Percentiles rank a stretch among this genome's conserved stretches.
Conservation (phyloP, 148 eudicot genomes). For the Vaccinium myrtillus region DNA sequence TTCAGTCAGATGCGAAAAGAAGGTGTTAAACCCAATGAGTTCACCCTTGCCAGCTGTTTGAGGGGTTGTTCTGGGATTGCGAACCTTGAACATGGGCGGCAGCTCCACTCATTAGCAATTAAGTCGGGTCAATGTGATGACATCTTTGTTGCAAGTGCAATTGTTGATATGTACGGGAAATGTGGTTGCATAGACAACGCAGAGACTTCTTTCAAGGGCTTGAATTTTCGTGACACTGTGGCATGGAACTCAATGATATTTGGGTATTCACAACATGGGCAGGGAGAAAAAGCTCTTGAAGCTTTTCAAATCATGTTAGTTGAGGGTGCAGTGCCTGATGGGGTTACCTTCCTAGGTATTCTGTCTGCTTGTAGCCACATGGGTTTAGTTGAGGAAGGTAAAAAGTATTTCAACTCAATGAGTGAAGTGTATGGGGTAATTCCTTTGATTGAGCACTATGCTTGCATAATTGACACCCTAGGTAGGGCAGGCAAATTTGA, state of each 20-base stretch:
- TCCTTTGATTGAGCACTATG: constrained; percentile 41
- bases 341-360: constrained; percentile 40
- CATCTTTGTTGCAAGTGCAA: constrained; percentile 38
- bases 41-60: constrained; percentile 44
- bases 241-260: constrained; percentile 47
- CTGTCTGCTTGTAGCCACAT: constrained; percentile 54
- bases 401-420: constrained; percentile 36
- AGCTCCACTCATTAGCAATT: constrained; percentile 38
- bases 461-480: constrained; percentile 47
- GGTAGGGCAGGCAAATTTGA: constrained; percentile 43
- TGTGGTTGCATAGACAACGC: constrained; percentile 48
- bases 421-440: constrained; percentile 29
- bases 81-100: constrained; percentile 39
- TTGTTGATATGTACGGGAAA: constrained; percentile 51
- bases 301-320: constrained; percentile 35
- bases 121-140: constrained; percentile 41
- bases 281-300: constrained; percentile 35
- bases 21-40: constrained; percentile 42
- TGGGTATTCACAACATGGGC: constrained; percentile 39
- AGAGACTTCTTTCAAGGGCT: constrained; percentile 27
- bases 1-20: constrained; percentile 45
- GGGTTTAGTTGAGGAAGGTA: constrained; percentile 43
- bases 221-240: constrained; percentile 33
- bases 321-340: constrained; percentile 35
- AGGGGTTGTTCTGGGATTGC: constrained; percentile 38